phyloP scores from a whole-genome alignment of 352 stramenopile species.

The Chrysophaeum taylorii region DNA sequence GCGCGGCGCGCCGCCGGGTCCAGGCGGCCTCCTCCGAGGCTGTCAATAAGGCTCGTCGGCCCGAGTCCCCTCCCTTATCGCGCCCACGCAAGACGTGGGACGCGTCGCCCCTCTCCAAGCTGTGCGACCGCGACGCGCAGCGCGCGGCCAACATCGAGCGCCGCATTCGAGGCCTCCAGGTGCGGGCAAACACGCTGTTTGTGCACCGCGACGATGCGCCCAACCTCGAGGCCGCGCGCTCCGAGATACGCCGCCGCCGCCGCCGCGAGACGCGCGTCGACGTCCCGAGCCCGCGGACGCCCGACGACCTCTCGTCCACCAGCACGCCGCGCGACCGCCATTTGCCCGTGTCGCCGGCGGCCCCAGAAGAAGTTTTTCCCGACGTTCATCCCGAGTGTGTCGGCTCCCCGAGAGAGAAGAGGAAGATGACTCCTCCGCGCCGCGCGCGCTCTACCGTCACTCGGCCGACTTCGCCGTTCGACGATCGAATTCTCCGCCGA shows the following conservation, averaged over 20 bases:
- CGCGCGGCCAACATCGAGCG: conserved; percentile 1
- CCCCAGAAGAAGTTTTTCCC: too few relatives aligned
- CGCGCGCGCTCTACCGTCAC: not conserved
- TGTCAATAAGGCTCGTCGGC: not conserved
- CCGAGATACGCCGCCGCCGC: not conserved
- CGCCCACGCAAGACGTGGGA: too few relatives aligned
- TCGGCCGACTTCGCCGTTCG: not conserved
- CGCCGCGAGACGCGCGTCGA: not conserved
- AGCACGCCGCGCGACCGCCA: not conserved
- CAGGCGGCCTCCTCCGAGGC: not conserved
- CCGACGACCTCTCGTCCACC: not conserved
- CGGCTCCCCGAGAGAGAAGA: not conserved
- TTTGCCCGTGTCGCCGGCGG: not conserved
- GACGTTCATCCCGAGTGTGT: not conserved
- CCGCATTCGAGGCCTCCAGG: not conserved
- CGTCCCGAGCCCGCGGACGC: not conserved
- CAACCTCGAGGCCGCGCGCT: not conserved
- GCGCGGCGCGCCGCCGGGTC: not conserved
- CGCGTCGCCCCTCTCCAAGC: not conserved
- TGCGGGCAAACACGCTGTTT: not conserved
- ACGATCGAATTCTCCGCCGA: too few relatives aligned
- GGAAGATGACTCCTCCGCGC: not conserved
- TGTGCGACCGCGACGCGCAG: not conserved
- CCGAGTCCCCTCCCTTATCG: too few relatives aligned
- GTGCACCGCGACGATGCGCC: not conserved